Percentiles rank a stretch among this genome's conserved stretches.
Evolutionary conservation across 192 early-diverging fungal genomes (phyloP).

Genomic region (Rhizophagus sp.): DNA sequence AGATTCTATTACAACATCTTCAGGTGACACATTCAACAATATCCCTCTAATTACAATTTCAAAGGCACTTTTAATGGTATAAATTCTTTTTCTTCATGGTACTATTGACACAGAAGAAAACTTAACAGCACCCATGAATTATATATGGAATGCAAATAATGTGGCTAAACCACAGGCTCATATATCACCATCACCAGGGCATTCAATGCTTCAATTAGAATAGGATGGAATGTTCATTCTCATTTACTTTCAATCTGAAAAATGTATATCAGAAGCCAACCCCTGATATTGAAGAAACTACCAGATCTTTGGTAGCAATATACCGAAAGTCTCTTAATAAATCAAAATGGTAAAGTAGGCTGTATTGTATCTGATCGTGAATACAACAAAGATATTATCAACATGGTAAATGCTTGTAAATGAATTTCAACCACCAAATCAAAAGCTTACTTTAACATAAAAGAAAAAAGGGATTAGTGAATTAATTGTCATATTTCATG

Average conservation of each 20-base stretch:
- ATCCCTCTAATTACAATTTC: conserved; percentile 88
- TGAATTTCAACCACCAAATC: too few relatives aligned
- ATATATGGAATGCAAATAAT: conserved; percentile 74
- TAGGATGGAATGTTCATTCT: conserved; percentile 91
- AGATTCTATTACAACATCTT: conserved; percentile 92
- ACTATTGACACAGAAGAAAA: conserved; percentile 92
- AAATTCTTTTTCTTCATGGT: conserved; percentile 84
- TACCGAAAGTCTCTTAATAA: too few relatives aligned
- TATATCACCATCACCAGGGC: conserved; percentile 71
- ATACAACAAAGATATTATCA: too few relatives aligned
- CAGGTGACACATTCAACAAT: conserved; percentile 87
- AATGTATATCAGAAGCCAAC: conserved; percentile 81
- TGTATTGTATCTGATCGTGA: too few relatives aligned
- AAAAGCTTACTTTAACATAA: too few relatives aligned
- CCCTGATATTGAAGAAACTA: conserved; percentile 77
- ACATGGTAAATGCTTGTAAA: too few relatives aligned
- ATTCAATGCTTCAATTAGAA: conserved; percentile 91
- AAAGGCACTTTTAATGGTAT: conserved; percentile 80
- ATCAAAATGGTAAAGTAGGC: too few relatives aligned
- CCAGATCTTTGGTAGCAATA: conserved; percentile 73
- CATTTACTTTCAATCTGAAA: conserved; percentile 92
- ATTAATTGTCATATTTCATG: too few relatives aligned
- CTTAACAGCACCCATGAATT: conserved; percentile 79
- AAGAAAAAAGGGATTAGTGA: too few relatives aligned
- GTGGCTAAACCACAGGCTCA: conserved; percentile 66